Evolutionary conservation across 495 filamentous ascomycete genomes (phyloP).

Genomic region (Diplogelasinospora grovesii): DNA sequence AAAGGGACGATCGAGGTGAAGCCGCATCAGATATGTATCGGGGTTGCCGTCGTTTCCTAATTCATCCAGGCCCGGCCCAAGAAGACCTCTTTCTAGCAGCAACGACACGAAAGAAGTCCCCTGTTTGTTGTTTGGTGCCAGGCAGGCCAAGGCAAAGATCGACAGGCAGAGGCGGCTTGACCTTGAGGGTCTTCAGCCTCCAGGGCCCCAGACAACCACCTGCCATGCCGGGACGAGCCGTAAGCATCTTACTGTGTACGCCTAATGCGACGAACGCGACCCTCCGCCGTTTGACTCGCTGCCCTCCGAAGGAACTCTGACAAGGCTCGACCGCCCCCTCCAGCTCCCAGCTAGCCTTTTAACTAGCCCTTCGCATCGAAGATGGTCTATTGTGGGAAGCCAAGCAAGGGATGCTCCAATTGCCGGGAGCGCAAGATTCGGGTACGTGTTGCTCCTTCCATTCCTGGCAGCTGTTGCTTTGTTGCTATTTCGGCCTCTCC

Average conservation of each 20-base stretch:
- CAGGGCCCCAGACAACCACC: background rate
- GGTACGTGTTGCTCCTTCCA: conserved; percentile 19
- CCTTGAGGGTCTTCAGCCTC: background rate
- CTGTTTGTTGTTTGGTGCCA: background rate
- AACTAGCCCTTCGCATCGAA: too few relatives aligned
- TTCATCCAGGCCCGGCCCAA: conserved; percentile 9
- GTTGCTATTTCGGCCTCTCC: background rate
- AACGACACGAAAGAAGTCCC: background rate
- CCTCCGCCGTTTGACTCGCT: conserved; percentile 1
- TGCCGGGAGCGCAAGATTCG: conserved; percentile 50
- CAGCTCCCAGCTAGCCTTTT: background rate
- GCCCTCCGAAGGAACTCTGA: background rate
- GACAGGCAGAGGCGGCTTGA: too few relatives aligned
- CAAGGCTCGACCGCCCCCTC: conserved; percentile 1
- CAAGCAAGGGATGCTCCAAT: conserved; percentile 60
- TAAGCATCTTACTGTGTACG: too few relatives aligned
- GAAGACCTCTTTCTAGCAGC: background rate
- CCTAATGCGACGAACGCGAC: background rate
- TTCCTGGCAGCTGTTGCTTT: background rate
- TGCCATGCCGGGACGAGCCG: background rate
- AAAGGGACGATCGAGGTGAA: background rate
- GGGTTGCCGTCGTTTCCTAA: conserved; percentile 13
- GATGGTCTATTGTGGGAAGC: conserved; percentile 71
- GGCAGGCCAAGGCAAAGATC: background rate
- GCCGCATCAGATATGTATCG: conserved; percentile 13